These are phyloP conservation scores for Avena sativa DNA, from an alignment of 176 grass and related monocot genomes.

Conservation along the genomic window DNA sequence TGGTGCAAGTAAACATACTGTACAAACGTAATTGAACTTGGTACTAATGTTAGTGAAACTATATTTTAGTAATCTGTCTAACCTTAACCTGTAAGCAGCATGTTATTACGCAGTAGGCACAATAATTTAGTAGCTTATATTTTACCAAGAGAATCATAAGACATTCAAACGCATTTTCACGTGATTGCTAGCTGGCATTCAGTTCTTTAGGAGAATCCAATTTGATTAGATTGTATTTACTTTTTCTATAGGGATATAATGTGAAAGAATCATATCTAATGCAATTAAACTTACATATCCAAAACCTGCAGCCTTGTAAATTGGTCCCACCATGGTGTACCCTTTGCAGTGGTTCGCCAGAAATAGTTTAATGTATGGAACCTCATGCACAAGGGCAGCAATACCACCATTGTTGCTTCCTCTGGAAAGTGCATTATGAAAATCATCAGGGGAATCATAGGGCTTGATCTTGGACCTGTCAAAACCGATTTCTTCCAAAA, in stretches of 20 bases:
- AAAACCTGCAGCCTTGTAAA: slow-evolving; percentile 61
- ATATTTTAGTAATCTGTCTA: not conserved
- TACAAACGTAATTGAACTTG: not conserved
- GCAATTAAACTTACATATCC: slow-evolving; percentile 58
- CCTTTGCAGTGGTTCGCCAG: slow-evolving; percentile 53
- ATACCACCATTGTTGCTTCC: slow-evolving; percentile 65
- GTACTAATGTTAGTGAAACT: not conserved
- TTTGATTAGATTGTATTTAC: not conserved
- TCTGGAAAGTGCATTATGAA: slow-evolving; percentile 48
- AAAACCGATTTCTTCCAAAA: slow-evolving; percentile 49
- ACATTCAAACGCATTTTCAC: not conserved
- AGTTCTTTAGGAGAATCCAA: not conserved
- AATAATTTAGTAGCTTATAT: not conserved
- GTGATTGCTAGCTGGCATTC: not conserved
- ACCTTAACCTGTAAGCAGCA: not conserved
- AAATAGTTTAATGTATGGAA: slow-evolving; percentile 60
- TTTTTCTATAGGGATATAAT: not conserved
- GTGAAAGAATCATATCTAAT: not conserved
- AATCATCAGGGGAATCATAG: slow-evolving; percentile 42
- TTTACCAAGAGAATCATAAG: not conserved
- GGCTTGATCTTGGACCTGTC: slow-evolving; percentile 49
- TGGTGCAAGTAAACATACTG: not conserved
- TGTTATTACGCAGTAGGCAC: not conserved
- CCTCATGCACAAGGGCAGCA: slow-evolving; percentile 51
- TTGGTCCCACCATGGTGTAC: slow-evolving; percentile 66